Base-by-base conservation (phyloP, 108 stramenopile species). In the Pseudonitzschia delicatissima region DNA sequence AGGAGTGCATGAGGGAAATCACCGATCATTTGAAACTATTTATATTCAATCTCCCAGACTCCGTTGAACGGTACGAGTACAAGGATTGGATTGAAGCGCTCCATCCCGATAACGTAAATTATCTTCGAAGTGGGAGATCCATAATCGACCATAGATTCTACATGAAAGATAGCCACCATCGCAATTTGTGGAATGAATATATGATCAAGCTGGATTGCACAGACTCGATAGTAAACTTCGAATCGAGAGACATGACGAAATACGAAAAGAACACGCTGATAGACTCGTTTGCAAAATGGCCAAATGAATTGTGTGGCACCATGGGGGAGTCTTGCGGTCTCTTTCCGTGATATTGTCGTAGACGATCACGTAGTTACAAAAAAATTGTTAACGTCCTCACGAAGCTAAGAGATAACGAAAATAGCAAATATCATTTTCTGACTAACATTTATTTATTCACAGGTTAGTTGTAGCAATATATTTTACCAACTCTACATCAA, bases 61-160 rank as follows among this genome's bases (percentile, higher is more conserved):
- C 0, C 2, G 33, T n/a, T 28, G 50, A 0, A 27, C 17, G 32
- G 13, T 33, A 21, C 3, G 11, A 34, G 5, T 55, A 55, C 17
- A 29, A 55, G 53, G 53, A 34, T 12, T 55, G 53, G 53, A 55
- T 55, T 0, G 11, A 18, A 0, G 17, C 53, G 13, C 31, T 55
- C 0, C 53, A 55, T 55, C 53, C 53, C 0, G 53, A 55, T 7
- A 55, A 55, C 31, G 53, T 55, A 4, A 0, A 55, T 5, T 31
- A 32, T 27, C 28, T 33, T 27, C n/a, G 18, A 15, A 55, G 47
- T 7, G 47, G 47, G 9, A 48, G 47, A 21, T 48, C 33, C 18
- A 23, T 55, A 3, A 55, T 55, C 15, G 53, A 55, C 31, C 53
- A 55, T 33, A 31, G 53, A 32, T 55, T 55, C 17, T 55, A 55